Percentiles rank a stretch among this genome's conserved stretches.
Conservation (phyloP, 352 stramenopile species). For the Phytopythium delawarense region DNA sequence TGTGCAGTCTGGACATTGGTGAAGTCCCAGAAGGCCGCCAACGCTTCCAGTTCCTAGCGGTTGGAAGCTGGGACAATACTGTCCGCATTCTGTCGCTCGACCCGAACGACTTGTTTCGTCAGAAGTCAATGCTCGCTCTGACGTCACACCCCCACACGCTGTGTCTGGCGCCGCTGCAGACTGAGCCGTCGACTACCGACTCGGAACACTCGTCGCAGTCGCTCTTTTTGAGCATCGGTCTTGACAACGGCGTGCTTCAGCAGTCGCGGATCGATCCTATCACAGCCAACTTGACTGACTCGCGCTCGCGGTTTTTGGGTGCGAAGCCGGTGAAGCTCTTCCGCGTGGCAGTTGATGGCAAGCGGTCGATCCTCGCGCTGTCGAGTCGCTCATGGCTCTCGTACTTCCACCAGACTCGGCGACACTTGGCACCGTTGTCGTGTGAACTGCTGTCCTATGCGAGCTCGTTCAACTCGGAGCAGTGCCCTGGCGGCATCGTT, state of each 20-base stretch:
- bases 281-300: conserved; percentile 80
- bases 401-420: conserved; percentile 89
- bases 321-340: conserved; percentile 94
- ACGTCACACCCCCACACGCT: conserved; percentile 82
- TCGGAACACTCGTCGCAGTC: conserved; percentile 51
- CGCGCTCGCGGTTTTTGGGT: conserved; percentile 93
- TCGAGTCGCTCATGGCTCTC: conserved; percentile 96
- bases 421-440: conserved; percentile 93
- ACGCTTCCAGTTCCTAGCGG: conserved; percentile 94
- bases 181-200: conserved; percentile 57
- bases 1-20: conserved; percentile 97
- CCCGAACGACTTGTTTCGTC: conserved; percentile 86
- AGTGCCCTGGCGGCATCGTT: conserved; percentile 96
- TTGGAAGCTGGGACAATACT: conserved; percentile 92
- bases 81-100: conserved; percentile 95
- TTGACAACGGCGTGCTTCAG: conserved; percentile 96
- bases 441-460: conserved; percentile 95
- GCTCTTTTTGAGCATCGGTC: conserved; percentile 82
- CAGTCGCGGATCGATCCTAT: conserved; percentile 88
- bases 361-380: conserved; percentile 92
- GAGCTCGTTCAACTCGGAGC: conserved; percentile 95
- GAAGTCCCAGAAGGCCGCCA: conserved; percentile 92
- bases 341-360: conserved; percentile 87
- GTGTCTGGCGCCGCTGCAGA: conserved; percentile 75
- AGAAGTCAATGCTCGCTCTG: conserved; percentile 80